Evolutionary conservation across 306 rosid genomes (phyloP), one percentile per base, ranked within the genome.

Genomic region (Prunus mira): DNA sequence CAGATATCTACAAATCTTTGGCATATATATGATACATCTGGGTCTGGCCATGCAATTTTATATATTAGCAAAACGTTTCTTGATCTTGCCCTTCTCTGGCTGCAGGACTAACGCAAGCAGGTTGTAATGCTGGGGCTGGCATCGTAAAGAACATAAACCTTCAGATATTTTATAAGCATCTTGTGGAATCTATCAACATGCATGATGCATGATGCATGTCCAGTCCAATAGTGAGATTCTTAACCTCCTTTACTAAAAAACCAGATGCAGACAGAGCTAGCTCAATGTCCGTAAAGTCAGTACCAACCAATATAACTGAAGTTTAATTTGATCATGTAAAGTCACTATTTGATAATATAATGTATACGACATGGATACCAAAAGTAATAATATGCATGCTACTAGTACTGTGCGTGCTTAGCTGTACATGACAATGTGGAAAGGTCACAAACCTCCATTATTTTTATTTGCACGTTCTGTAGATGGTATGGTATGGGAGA

Each of bases 151-250:
- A 38, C 71, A 30, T 63, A 22, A 17, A n/a, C 56, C 17, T 5
- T 38, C 34, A 50, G n/a, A 57, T 45, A 15, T n/a, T 45, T 9
- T 25, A 74, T 61, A 24, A 41, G 51, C 70, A 43, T 50, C 8
- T 5, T 11, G 32, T 2, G 70, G 74, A 81, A 76, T 65, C 73
- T 45, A 70, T n/a, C 18, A 70, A 69, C 73, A 20, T 75, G 73
- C 74, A 56, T 56, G 61, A 43, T 61, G 73, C 74, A 56, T 56
- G 52, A 43, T 61, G 38, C 38, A 52, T 51, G n/a, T 51, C n/a
- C n/a, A 17, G 27, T 56, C 62, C 27, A n/a, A 56, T 9, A 4
- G 15, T 27, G 8, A 62, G 67, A 28, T 62, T 61, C 38, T 61
- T 64, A 5, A 65, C 69, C 49, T 9, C 6, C 65, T 4, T 18